Conservation (phyloP, 2,329 filamentous ascomycete species). For the Pyricularia sp. region DNA sequence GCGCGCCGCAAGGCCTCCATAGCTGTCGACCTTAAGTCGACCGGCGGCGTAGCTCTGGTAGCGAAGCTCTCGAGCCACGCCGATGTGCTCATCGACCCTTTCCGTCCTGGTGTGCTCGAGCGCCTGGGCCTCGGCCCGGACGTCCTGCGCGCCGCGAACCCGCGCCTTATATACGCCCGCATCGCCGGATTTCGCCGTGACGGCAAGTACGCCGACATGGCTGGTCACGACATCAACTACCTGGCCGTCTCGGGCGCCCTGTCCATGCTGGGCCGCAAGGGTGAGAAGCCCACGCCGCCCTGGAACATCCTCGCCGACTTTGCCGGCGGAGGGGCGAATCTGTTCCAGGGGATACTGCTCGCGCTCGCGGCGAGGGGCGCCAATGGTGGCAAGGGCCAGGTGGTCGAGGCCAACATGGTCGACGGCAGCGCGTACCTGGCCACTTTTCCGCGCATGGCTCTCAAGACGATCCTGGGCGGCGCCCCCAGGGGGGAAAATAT, state of each 20-base stretch:
- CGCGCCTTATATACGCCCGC: conserved; percentile 64
- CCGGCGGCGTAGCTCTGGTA: conserved; percentile 54
- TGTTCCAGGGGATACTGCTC: conserved; percentile 74
- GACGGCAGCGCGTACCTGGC: conserved; percentile 76
- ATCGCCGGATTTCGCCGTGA: conserved; percentile 88
- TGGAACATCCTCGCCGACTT: conserved; percentile 85
- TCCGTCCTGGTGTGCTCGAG: conserved; percentile 84
- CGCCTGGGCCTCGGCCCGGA: conserved; percentile 69
- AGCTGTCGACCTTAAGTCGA: conserved; percentile 66
- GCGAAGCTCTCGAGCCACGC: conserved; percentile 51
- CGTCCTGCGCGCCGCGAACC: conserved; percentile 58
- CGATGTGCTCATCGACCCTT: conserved; percentile 88
- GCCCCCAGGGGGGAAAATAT: conserved; percentile 62
- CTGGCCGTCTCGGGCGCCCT: conserved; percentile 79
- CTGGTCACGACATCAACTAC: conserved; percentile 95
- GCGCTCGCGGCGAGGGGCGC: conserved; percentile 57
- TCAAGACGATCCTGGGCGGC: conserved; percentile 51
- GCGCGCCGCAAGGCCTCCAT: conserved; percentile 76
- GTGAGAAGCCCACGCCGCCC: conserved; percentile 66
- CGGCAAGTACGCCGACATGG: conserved; percentile 79
- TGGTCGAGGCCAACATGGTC: conserved; percentile 96
- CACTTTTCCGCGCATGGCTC: conserved; percentile 63
- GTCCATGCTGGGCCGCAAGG: conserved; percentile 61
- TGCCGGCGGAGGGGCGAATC: conserved; percentile 74
- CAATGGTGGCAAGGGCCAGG: conserved; percentile 50